These are phyloP conservation scores for Claviceps digitariae DNA, from an alignment of 2,329 filamentous ascomycete genomes.

Conservation along the genomic window DNA sequence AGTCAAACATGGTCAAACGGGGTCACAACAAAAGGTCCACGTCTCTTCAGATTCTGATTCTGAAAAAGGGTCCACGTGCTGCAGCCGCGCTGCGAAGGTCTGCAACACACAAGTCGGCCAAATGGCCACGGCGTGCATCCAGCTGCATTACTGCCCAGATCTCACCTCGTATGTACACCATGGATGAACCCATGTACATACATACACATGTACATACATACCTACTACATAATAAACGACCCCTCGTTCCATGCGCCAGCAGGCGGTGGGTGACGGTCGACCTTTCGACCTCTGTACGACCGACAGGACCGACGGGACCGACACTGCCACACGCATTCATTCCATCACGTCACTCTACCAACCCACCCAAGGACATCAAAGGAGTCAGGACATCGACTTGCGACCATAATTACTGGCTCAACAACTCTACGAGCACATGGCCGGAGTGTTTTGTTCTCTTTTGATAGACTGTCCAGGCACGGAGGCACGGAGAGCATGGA, in stretches of 20 bases:
- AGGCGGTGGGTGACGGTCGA: neutral
- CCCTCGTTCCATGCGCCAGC: neutral
- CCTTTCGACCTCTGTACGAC: neutral
- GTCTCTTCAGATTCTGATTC: constrained; percentile 5
- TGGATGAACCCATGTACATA: constrained; percentile 9
- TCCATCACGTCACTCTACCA: neutral
- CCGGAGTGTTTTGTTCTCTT: no score
- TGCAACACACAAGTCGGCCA: constrained; percentile 1
- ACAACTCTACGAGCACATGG: no score
- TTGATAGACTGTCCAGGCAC: no score
- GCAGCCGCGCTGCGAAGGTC: constrained; percentile 6
- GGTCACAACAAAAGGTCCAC: neutral
- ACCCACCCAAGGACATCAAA: neutral
- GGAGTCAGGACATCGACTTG: neutral
- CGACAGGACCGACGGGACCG: neutral
- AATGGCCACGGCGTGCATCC: neutral
- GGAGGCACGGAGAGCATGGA: no score
- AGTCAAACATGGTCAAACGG: no score
- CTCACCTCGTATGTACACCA: constrained; percentile 10
- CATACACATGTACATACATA: constrained; percentile 4
- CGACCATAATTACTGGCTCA: neutral
- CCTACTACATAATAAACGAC: constrained; percentile 1
- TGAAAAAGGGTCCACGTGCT: constrained; percentile 11
- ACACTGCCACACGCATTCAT: neutral
- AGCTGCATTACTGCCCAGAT: constrained; percentile 7